These are phyloP conservation scores for Ceratocystis colombiana DNA, from an alignment of 2,329 filamentous ascomycete species.

Conservation along the genomic window DNA sequence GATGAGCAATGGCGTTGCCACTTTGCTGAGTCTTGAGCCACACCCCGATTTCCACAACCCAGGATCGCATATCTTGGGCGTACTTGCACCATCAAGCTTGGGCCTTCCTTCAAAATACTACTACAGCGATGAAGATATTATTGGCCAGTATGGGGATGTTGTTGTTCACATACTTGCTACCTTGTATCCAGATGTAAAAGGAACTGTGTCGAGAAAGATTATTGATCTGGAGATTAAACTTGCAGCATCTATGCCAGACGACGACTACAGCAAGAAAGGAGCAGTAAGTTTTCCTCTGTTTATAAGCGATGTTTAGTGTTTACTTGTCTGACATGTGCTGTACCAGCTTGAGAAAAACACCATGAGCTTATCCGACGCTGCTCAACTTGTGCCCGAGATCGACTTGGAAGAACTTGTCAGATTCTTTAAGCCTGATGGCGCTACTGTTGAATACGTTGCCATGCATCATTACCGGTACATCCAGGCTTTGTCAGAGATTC, in stretches of 20 bases:
- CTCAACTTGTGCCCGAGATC: conserved; percentile 47
- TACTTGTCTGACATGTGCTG: neutral
- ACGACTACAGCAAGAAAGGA: conserved; percentile 50
- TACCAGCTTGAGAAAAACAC: conserved; percentile 39
- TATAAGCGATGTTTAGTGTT: neutral
- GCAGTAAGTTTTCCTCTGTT: conserved; percentile 35
- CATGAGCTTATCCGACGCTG: conserved; percentile 45
- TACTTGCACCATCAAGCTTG: conserved; percentile 40
- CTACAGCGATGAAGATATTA: conserved; percentile 46
- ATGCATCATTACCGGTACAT: conserved; percentile 52
- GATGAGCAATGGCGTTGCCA: conserved; percentile 37
- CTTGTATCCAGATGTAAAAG: conserved; percentile 33
- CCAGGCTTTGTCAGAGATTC: conserved; percentile 45
- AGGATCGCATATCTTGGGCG: conserved; percentile 32
- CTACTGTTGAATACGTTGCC: conserved; percentile 42
- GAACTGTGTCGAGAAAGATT: conserved; percentile 36
- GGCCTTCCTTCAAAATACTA: conserved; percentile 54
- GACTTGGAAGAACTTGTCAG: conserved; percentile 44
- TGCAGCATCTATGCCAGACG: conserved; percentile 46
- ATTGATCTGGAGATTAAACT: conserved; percentile 52
- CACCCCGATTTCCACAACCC: conserved; percentile 39
- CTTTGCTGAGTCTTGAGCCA: conserved; percentile 34
- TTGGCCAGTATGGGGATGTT: conserved; percentile 41
- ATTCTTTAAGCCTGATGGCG: conserved; percentile 34
- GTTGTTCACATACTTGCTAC: conserved; percentile 28